Evolutionary conservation across 148 eudicot genomes (phyloP).

Genomic region (Arbutus unedo): DNA sequence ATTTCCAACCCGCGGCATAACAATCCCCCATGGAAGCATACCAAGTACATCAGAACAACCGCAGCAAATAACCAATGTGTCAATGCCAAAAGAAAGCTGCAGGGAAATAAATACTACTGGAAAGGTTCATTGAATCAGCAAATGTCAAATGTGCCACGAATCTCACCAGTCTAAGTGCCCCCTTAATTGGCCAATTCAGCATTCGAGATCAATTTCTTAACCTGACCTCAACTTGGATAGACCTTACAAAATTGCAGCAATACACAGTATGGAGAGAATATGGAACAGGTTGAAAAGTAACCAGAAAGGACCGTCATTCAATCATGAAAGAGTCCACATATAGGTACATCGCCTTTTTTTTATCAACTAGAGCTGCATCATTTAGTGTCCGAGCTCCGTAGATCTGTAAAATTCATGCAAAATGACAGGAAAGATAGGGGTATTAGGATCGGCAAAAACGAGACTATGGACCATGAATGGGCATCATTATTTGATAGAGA

Average conservation of each 20-base stretch:
- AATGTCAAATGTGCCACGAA: background rate
- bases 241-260: background rate
- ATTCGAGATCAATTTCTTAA: background rate
- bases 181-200: background rate
- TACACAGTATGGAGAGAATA: background rate
- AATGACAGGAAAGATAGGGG: too few species aligned
- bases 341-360: background rate
- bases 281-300: background rate
- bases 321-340: background rate
- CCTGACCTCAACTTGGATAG: background rate
- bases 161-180: background rate
- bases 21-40: background rate
- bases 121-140: background rate
- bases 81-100: background rate
- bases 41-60: background rate
- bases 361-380: too few species aligned
- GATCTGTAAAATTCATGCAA: too few species aligned
- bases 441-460: too few species aligned
- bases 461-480: too few species aligned
- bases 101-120: background rate
- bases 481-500: too few species aligned
- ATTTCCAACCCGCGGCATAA: background rate
- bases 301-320: background rate
- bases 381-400: too few species aligned
- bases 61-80: background rate